Evolutionary conservation across 1,284 basidiomycete genomes (phyloP).

Genomic region (Sanghuangporus baumii): DNA sequence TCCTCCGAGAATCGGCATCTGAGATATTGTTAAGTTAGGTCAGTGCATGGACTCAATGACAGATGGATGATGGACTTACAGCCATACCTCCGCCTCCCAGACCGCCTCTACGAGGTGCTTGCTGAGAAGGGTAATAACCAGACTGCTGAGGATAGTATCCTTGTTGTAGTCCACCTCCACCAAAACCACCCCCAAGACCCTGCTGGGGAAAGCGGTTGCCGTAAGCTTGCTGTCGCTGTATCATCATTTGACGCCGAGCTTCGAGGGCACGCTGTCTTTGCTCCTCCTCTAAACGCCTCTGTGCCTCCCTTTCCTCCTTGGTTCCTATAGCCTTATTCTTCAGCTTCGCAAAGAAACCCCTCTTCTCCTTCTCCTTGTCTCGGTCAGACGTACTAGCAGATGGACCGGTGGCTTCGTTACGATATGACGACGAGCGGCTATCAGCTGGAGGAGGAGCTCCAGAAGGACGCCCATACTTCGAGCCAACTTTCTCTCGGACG

Average conservation of each 20-base stretch:
- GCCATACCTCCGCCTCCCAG: slow-evolving; percentile 33
- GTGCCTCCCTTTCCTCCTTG: slow-evolving; percentile 54
- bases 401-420: background rate
- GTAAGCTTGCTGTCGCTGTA: slow-evolving; percentile 22
- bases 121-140: slow-evolving; percentile 5
- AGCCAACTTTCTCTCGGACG: slow-evolving; percentile 32
- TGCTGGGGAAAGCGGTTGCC: slow-evolving; percentile 25
- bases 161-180: slow-evolving; percentile 6
- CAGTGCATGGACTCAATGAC: background rate
- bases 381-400: background rate
- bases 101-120: slow-evolving; percentile 5
- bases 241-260: slow-evolving; percentile 1
- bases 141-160: slow-evolving; percentile 8
- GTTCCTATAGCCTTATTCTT: slow-evolving; percentile 60
- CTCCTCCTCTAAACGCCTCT: slow-evolving; percentile 23
- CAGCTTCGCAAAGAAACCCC: slow-evolving; percentile 51
- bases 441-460: slow-evolving; percentile 18
- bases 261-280: slow-evolving; percentile 18
- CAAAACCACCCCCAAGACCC: slow-evolving; percentile 19
- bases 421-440: background rate
- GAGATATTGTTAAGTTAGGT: background rate
- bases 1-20: slow-evolving; percentile 48
- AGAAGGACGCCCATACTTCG: slow-evolving; percentile 21
- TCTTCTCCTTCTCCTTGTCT: slow-evolving; percentile 27
- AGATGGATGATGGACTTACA: background rate